Evolutionary conservation across 106 monocot genomes (phyloP), one percentile per base, ranked within the genome.

Genomic region (Dendrobium nobile): DNA sequence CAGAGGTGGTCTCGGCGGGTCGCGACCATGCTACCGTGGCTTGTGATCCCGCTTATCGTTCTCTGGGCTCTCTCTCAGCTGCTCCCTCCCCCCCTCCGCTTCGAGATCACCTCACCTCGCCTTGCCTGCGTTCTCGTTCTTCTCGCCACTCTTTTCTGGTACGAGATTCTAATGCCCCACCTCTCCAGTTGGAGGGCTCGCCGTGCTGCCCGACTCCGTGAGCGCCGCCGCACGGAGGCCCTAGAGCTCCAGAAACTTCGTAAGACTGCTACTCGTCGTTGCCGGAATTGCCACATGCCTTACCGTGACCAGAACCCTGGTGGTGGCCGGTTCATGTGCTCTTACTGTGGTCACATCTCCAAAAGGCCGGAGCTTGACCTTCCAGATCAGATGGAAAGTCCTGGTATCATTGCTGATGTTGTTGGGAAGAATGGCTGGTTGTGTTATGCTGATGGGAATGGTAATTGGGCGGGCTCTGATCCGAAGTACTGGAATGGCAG

Each of bases 11-110:
- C 88, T 41, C 85, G 85, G 17, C 77, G 79, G 78, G 82, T 86
- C 51, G 83, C 81, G 80, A 83, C 88, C 80, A 88, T 88, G 91
- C 82, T 92, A n/a, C 89, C 89, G 17, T 89, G 92, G 92, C 80
- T 92, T 33, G 92, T 89, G 79, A 80, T 92, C 41, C 80, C 87
- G 0, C 82, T 92, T 22, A 61, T 89, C 16, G 51, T 59, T 37
- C 83, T 92, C 26, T 92, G 87, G 92, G 87, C 84, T 41, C 20
- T 88, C 24, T 92, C 92, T 22, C 92, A 89, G 84, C 80, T 89
- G 24, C 84, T 92, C 9, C 87, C 87, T 5, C 82, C 87, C 0
- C 75, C 43, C 6, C 75, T 86, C 48, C 87, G 89, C 0, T 86
- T 92, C 44, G 92, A 92, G 82, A 81, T 92, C 47, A 92, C 92